Evolutionary conservation across 495 filamentous ascomycete genomes (phyloP).

Genomic region (Aspergillus carlsbadensis): DNA sequence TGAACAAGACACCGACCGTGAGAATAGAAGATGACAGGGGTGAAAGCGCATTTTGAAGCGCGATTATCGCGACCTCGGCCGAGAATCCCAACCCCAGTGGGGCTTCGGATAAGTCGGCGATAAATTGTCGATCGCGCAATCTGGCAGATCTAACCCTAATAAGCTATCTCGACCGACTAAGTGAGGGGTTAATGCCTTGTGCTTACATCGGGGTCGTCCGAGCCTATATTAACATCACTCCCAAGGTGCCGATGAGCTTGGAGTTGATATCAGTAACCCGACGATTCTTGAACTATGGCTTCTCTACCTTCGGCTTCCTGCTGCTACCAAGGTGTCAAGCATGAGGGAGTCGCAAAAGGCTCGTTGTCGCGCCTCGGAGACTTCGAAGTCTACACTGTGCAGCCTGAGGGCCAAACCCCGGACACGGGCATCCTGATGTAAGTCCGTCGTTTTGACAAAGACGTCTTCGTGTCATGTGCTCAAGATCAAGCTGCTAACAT

Average conservation of each 20-base stretch:
- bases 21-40: not conserved
- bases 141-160: not conserved
- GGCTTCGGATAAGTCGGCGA: constrained; percentile 3
- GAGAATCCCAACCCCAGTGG: not conserved
- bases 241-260: too few relatives aligned
- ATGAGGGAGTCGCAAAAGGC: constrained; percentile 25
- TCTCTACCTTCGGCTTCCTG: constrained; percentile 4
- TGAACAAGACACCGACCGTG: not conserved
- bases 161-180: too few relatives aligned
- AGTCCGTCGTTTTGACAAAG: not conserved
- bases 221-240: too few relatives aligned
- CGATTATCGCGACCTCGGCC: not conserved
- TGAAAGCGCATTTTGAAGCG: not conserved
- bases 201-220: too few relatives aligned
- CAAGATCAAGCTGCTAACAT: not conserved
- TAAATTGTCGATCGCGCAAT: constrained; percentile 6
- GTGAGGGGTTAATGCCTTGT: too few relatives aligned
- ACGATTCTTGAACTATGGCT: not conserved
- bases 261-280: not conserved
- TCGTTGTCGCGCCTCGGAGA: constrained; percentile 19
- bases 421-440: constrained; percentile 27
- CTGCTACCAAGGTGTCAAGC: constrained; percentile 14
- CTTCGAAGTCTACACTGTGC: constrained; percentile 27
- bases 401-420: constrained; percentile 27
- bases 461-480: not conserved